Evolutionary conservation across 1,139 yeast species (phyloP).

Genomic region (Taiozyma onychis): DNA sequence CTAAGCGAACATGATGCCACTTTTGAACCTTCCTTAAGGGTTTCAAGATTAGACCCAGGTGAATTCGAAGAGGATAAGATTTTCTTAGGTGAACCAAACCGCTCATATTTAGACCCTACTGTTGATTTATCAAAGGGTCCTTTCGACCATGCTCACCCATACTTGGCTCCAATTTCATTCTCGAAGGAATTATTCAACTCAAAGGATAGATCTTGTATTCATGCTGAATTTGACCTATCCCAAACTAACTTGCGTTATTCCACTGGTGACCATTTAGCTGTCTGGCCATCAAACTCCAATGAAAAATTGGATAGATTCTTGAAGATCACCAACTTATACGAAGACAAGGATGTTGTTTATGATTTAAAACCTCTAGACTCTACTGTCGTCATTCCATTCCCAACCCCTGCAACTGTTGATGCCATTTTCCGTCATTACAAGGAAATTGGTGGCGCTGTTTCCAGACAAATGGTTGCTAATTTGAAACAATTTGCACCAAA

Average conservation of each 20-base stretch:
- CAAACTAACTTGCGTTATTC: constrained; percentile 73
- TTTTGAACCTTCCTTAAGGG: constrained; percentile 68
- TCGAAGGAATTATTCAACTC: constrained; percentile 70
- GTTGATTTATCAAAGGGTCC: constrained; percentile 62
- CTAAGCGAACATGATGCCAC: constrained; percentile 71
- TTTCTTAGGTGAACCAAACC: constrained; percentile 82
- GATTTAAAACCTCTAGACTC: constrained; percentile 69
- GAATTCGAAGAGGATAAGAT: constrained; percentile 39
- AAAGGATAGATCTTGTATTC: constrained; percentile 70
- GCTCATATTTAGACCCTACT: constrained; percentile 44
- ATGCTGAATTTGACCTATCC: constrained; percentile 80
- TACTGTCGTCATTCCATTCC: constrained; percentile 74
- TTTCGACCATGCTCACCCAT: constrained; percentile 79
- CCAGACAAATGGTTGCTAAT: constrained; percentile 80
- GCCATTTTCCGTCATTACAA: constrained; percentile 81
- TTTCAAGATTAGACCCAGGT: constrained; percentile 31
- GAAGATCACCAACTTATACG: constrained; percentile 53
- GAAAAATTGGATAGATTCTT: constrained; percentile 66
- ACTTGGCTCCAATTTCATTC: constrained; percentile 57
- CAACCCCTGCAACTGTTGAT: constrained; percentile 86
- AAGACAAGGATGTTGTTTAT: constrained; percentile 51
- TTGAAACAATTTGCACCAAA: constrained; percentile 81
- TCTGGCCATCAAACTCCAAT: constrained; percentile 88
- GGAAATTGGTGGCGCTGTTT: constrained; percentile 89
- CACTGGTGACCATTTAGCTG: constrained; percentile 94